phyloP scores from a whole-genome alignment of 345 rosid genomes.

The Erodium maritimum region DNA sequence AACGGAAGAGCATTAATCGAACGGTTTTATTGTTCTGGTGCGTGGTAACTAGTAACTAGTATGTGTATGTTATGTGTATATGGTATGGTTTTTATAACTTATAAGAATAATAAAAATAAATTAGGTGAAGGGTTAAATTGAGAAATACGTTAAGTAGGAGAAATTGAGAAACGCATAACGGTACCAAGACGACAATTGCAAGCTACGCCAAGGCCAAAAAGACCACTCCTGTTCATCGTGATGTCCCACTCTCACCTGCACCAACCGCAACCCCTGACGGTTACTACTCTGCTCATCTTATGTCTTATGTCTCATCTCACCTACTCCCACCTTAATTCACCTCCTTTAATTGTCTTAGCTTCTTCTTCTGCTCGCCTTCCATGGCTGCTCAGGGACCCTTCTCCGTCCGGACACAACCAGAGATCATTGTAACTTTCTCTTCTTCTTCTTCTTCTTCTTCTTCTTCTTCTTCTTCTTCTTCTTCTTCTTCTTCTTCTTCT shows the following conservation, averaged over 20 bases:
- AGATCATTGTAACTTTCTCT: no score
- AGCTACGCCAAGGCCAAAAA: neutral
- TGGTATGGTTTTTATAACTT: no score
- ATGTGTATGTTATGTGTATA: no score
- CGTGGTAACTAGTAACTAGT: no score
- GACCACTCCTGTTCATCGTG: neutral
- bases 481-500: no score
- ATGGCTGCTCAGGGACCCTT: neutral
- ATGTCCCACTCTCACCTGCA: neutral
- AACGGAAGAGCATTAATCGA: no score
- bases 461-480: neutral
- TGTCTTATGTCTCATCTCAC: neutral
- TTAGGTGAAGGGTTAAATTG: no score
- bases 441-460: no score
- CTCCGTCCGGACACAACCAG: no score
- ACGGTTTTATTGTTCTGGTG: no score
- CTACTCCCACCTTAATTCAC: neutral
- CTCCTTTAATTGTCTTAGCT: neutral
- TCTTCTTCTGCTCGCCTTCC: neutral
- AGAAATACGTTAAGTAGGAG: neutral
- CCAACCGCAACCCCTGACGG: neutral
- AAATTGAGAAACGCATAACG: no score
- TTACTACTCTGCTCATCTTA: neutral
- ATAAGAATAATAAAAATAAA: no score
- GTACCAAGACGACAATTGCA: neutral